Evolutionary conservation across 257 asterid species (phyloP), one percentile per base, ranked within the genome.

Genomic region (Solanum phureja): DNA sequence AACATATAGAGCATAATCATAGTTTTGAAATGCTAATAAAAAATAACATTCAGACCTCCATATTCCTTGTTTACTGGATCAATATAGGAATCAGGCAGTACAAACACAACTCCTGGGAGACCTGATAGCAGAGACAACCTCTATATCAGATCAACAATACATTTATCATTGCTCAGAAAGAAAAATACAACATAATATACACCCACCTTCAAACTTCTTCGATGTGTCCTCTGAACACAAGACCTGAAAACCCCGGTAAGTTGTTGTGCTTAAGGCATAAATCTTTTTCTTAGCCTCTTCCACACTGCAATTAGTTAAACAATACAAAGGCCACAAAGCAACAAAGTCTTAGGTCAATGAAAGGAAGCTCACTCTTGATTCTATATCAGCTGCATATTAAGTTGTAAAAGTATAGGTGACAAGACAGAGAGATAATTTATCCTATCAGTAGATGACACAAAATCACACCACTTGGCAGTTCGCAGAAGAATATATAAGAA

Each of bases 271-370:
- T 40, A 94, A 92, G 35, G 99, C 98, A 92, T 97, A 97, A 74
- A 97, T 93, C 89, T 84, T 97, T 94, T 96, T 94, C 93, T 95
- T 97, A 64, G 99, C 99, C 94, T 96, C 99, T 87, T 97, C 99
- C 88, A 94, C 94, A 68, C 99, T 95, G 95, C 73, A 91, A 42
- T 86, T 13, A 73, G 72, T 72, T 33, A 87, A 35, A 87, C 83
- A 87, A 88, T 44, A 72, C 37, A 46, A 38, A 31, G 62, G 34
- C 18, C 81, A 84, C 37, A 23, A 29, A 77, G 44, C 44, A 35
- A 4, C 60, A 56, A n/a, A n/a, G n/a, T n/a, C n/a, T 13, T 62
- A 62, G 16, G 62, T 68, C 21, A 85, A 12, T 38, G 24, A 60
- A 5, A 37, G 66, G 68, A 18, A 40, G 77, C 44, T 66, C 19